Conservation (phyloP, 2,329 filamentous ascomycete genomes). For the Beauveria brongniartii region DNA sequence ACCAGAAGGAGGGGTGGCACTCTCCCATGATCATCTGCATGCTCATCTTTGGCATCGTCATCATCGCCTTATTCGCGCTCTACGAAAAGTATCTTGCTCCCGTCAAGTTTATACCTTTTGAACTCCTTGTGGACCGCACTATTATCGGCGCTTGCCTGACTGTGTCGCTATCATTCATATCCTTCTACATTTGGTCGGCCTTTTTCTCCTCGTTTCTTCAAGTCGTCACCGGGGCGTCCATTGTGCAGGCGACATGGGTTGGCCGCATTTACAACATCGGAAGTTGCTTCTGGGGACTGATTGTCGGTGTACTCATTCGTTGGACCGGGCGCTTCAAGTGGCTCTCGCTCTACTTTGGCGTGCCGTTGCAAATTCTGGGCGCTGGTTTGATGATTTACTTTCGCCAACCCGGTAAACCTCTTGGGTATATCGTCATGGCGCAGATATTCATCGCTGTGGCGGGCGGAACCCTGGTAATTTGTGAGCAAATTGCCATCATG, state of each 20-base stretch:
- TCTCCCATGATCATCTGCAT: constrained; percentile 49
- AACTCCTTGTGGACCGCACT: constrained; percentile 42
- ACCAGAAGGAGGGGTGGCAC: constrained; percentile 35
- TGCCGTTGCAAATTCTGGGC: constrained; percentile 27
- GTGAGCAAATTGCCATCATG: constrained; percentile 50
- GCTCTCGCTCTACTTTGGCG: constrained; percentile 26
- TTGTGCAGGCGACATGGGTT: constrained; percentile 39
- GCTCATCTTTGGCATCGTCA: constrained; percentile 51
- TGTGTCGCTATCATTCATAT: constrained; percentile 35
- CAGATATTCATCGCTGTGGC: constrained; percentile 53
- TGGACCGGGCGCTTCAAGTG: constrained; percentile 41
- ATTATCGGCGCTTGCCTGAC: constrained; percentile 43
- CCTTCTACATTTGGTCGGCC: constrained; percentile 44
- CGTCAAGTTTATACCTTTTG: constrained; percentile 46
- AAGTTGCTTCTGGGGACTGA: constrained; percentile 39
- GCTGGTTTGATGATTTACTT: constrained; percentile 35
- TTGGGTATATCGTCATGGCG: constrained; percentile 48
- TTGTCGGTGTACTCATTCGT: constrained; percentile 39
- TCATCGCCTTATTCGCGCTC: constrained; percentile 46
- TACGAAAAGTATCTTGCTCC: constrained; percentile 52
- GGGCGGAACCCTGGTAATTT: constrained; percentile 49
- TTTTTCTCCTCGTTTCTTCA: constrained; percentile 51
- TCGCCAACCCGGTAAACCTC: constrained; percentile 36
- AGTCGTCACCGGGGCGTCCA: constrained; percentile 36
- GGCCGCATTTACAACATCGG: constrained; percentile 43